Evolutionary conservation across 345 rosid species (phyloP), one percentile per base, ranked within the genome.

Genomic region (Aquilaria malaccensis): DNA sequence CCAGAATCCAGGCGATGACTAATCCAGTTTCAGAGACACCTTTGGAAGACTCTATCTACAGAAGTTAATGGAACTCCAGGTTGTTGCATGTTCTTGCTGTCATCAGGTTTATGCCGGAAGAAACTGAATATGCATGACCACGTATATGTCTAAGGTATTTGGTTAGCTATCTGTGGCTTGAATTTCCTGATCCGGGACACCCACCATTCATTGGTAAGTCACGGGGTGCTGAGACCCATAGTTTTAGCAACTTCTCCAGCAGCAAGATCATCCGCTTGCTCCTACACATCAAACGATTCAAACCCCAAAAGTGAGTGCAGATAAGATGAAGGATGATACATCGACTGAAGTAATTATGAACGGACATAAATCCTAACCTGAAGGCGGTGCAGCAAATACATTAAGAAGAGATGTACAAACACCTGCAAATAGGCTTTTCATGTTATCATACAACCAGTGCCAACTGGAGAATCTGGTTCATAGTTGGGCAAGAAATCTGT

Each of bases 321-420:
- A 22, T 22, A 1, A 22, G 22, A 22, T 22, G 22, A 22, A 22
- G 22, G 22, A 22, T 22, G 22, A 22, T 22, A 22, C 22, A 22
- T 22, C 22, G 22, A 1, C 22, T 2, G 32, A 41, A 61, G 22
- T 45, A 41, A 37, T 10, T n/a, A 1, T 10, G 6, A 55, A 63
- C 30, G 47, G 50, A 13, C 13, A 48, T 31, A 48, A 31, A 52
- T 10, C 63, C 7, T 80, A 22, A 95, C 99, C 93, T 95, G 97
- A 75, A 95, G 99, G 68, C 76, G 88, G 75, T 95, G 99, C 81
- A 95, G 33, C 72, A 95, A 79, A 74, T 86, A 95, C 99, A 95
- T 95, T 84, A 91, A 74, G 84, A 95, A 95, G 65, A 91, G 89
- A 67, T 91, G 97, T 50, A 91, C 99, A 71, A 91, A 95, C 30